A percentile compares a stretch with the other conserved stretches of the same genome.
Conservation (phyloP, 768 basidiomycete species). For the Porphyrellus cyaneotinctus region DNA sequence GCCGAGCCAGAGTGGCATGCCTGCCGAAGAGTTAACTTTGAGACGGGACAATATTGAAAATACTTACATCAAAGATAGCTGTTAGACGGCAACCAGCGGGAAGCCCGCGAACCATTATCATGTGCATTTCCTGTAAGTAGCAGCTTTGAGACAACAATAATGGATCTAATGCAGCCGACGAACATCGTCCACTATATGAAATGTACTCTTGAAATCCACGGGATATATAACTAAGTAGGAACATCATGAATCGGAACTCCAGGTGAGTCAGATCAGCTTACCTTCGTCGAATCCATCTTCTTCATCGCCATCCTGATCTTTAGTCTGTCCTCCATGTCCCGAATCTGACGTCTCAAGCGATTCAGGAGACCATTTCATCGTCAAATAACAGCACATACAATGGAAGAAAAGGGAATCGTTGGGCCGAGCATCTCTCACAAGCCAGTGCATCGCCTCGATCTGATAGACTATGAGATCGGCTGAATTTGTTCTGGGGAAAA, state of each 20-base stretch:
- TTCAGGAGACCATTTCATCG: not conserved
- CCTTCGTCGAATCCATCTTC: constrained; percentile 83
- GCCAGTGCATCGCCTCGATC: constrained; percentile 86
- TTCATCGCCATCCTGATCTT: constrained; percentile 81
- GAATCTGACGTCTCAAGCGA: constrained; percentile 50
- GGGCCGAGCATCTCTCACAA: constrained; percentile 73
- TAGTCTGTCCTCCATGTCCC: constrained; percentile 90
- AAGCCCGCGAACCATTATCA: constrained; percentile 73
- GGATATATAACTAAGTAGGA: constrained; percentile 74
- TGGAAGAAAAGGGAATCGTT: constrained; percentile 92
- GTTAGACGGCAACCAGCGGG: constrained; percentile 89
- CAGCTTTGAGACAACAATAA: constrained; percentile 2
- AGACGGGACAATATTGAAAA: not conserved
- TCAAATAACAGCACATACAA: constrained; percentile 42
- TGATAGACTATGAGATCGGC: constrained; percentile 22
- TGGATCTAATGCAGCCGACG: constrained; percentile 21
- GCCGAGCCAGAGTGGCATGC: constrained; percentile 90
- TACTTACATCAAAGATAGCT: constrained; percentile 68
- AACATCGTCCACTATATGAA: constrained; percentile 90
- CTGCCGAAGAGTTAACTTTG: constrained; percentile 33
- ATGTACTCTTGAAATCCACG: constrained; percentile 57
- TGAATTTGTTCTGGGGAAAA: not conserved
- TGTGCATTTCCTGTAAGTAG: constrained; percentile 66
- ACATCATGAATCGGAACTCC: not conserved
- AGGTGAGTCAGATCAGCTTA: constrained; percentile 1